These are phyloP conservation scores for Xylaria sp. DNA, from an alignment of 2,329 filamentous ascomycete species.

Conservation along the genomic window DNA sequence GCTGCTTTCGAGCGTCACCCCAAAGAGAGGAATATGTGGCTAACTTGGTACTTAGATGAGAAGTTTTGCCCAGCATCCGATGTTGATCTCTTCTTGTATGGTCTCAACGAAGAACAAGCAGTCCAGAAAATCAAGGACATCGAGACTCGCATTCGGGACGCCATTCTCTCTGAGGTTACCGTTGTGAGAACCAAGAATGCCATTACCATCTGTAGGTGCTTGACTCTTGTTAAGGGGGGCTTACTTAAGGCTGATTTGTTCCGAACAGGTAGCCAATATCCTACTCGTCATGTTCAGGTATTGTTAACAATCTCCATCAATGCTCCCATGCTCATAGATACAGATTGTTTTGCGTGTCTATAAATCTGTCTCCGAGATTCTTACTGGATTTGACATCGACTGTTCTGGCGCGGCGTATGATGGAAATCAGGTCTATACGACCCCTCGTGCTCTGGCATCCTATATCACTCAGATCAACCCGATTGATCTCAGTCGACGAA, in stretches of 20 bases:
- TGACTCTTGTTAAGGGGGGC: not conserved
- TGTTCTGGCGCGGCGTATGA: slow-evolving; percentile 82
- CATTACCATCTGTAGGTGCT: slow-evolving; percentile 69
- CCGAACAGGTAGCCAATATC: slow-evolving; percentile 71
- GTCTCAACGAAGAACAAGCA: slow-evolving; percentile 75
- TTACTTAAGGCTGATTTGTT: slow-evolving; percentile 4
- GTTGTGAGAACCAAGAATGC: slow-evolving; percentile 86
- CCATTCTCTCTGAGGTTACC: slow-evolving; percentile 81
- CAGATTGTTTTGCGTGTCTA: slow-evolving; percentile 81
- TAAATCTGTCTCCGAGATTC: slow-evolving; percentile 80
- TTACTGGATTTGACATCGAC: slow-evolving; percentile 89
- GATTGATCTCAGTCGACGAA: slow-evolving; percentile 78
- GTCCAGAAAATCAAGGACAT: slow-evolving; percentile 85
- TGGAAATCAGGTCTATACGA: slow-evolving; percentile 78
- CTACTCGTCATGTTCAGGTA: slow-evolving; percentile 76
- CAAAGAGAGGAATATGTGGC: not conserved
- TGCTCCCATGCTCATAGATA: not conserved
- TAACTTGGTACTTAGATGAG: slow-evolving; percentile 28
- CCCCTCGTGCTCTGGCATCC: slow-evolving; percentile 76
- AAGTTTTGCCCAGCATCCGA: slow-evolving; percentile 71
- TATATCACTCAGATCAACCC: slow-evolving; percentile 85
- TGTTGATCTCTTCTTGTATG: slow-evolving; percentile 86
- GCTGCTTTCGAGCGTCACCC: not conserved
- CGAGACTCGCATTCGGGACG: slow-evolving; percentile 74
- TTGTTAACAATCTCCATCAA: not conserved